A percentile compares a stretch with the other conserved stretches of the same genome.
These are phyloP conservation scores for Onygena corvina DNA, from an alignment of 2,329 filamentous ascomycete species.

Conservation along the genomic window DNA sequence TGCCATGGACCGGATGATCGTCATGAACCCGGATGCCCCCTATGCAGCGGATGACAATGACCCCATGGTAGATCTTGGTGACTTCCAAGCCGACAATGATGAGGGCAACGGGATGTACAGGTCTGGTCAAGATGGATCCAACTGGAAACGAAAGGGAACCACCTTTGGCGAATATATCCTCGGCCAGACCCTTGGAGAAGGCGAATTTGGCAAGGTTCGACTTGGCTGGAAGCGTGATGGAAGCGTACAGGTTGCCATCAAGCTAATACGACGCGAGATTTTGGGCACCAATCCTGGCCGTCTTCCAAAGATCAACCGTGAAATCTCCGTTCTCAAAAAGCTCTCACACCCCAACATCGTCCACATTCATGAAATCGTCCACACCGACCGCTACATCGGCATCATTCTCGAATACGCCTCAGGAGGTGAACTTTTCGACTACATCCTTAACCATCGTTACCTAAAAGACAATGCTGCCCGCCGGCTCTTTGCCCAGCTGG, in stretches of 20 bases:
- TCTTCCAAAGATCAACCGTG: constrained; percentile 91
- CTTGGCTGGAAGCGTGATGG: constrained; percentile 96
- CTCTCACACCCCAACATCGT: constrained; percentile 96
- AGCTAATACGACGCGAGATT: constrained; percentile 85
- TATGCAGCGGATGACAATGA: constrained; percentile 34
- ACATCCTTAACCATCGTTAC: constrained; percentile 93
- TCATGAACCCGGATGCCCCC: constrained; percentile 66
- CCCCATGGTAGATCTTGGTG: constrained; percentile 38
- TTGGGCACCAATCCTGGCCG: constrained; percentile 79
- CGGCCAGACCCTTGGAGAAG: constrained; percentile 90
- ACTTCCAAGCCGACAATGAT: constrained; percentile 37
- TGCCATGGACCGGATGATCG: constrained; percentile 62
- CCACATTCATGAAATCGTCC: constrained; percentile 92
- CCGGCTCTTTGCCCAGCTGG: constrained; percentile 83
- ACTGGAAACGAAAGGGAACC: constrained; percentile 54
- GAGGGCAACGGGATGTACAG: constrained; percentile 25
- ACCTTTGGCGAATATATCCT: constrained; percentile 94
- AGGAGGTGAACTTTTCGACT: constrained; percentile 93
- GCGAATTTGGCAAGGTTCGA: constrained; percentile 97
- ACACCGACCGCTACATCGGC: constrained; percentile 92
- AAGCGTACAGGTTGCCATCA: constrained; percentile 90
- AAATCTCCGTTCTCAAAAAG: constrained; percentile 79
- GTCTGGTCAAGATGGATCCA: constrained; percentile 48
- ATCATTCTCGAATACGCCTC: constrained; percentile 98
- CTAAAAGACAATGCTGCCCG: constrained; percentile 87